Evolutionary conservation across 1,284 basidiomycete genomes (phyloP).

Genomic region (Somion occarium): DNA sequence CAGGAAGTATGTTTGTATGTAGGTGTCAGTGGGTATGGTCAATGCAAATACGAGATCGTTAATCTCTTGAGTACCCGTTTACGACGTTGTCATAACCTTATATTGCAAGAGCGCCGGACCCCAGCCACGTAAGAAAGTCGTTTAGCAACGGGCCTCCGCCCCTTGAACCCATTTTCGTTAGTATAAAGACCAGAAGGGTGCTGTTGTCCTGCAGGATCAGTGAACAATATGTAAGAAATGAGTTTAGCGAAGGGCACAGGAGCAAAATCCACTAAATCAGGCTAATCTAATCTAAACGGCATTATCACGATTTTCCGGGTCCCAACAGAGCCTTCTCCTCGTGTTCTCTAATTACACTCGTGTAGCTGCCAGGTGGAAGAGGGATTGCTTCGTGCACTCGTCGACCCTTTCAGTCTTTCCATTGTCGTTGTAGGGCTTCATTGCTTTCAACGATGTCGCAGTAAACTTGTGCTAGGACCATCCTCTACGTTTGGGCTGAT

Average conservation of each 20-base stretch:
- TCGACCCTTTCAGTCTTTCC: background rate
- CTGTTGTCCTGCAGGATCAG: background rate
- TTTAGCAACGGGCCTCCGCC: too few species aligned
- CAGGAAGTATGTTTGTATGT: background rate
- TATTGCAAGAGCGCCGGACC: background rate
- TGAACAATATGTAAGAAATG: background rate
- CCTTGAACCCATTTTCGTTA: too few species aligned
- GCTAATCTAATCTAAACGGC: background rate
- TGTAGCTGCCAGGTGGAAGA: conserved; percentile 2
- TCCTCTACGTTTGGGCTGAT: background rate
- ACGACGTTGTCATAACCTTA: background rate
- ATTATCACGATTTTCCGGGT: background rate
- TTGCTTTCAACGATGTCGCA: background rate
- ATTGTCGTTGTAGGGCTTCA: background rate
- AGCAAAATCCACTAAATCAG: background rate
- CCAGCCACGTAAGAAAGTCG: too few species aligned
- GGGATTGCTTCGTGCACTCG: background rate
- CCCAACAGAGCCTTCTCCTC: conserved; percentile 1
- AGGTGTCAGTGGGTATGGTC: background rate
- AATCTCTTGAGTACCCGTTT: background rate
- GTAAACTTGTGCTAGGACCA: background rate
- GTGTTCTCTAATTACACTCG: conserved; percentile 1
- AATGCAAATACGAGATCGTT: background rate
- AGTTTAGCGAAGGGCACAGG: background rate
- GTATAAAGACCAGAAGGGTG: background rate